These are phyloP conservation scores for Meyerozyma elateridarum DNA, from an alignment of 1,139 yeast species.

Conservation along the genomic window DNA sequence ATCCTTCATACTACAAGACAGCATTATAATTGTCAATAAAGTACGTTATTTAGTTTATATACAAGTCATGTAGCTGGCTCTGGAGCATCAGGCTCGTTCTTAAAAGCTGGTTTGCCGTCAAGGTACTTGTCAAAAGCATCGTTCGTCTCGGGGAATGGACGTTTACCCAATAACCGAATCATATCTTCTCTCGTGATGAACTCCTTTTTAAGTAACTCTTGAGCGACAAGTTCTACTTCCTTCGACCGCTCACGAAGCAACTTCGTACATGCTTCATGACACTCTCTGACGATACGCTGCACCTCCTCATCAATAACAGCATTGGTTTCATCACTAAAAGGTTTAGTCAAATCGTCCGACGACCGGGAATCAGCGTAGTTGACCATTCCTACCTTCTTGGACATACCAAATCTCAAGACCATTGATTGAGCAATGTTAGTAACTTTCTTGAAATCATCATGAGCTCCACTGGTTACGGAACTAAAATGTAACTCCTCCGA, in stretches of 20 bases:
- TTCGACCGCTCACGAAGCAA: constrained; percentile 65
- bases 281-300: constrained; percentile 71
- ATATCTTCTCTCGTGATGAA: constrained; percentile 88
- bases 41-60: constrained; percentile 3
- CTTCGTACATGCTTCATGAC: constrained; percentile 64
- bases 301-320: constrained; percentile 78
- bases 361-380: constrained; percentile 56
- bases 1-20: constrained; percentile 1
- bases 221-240: constrained; percentile 82
- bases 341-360: constrained; percentile 70
- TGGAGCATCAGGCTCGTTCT: constrained; percentile 17
- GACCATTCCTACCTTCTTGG: constrained; percentile 75
- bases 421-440: constrained; percentile 89
- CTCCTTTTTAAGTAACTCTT: constrained; percentile 77
- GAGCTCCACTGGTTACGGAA: constrained; percentile 91
- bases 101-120: constrained; percentile 39
- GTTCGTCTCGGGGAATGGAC: constrained; percentile 86
- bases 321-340: constrained; percentile 87
- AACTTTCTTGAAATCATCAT: constrained; percentile 95
- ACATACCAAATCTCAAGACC: constrained; percentile 93
- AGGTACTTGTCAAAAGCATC: constrained; percentile 91
- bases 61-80: constrained; percentile 4
- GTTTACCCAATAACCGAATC: constrained; percentile 78
- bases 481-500: constrained; percentile 89
- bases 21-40: not conserved